Evolutionary conservation across 2,329 filamentous ascomycete species (phyloP), one percentile per base, ranked within the genome.

Genomic region (Didymosphaeria variabile): DNA sequence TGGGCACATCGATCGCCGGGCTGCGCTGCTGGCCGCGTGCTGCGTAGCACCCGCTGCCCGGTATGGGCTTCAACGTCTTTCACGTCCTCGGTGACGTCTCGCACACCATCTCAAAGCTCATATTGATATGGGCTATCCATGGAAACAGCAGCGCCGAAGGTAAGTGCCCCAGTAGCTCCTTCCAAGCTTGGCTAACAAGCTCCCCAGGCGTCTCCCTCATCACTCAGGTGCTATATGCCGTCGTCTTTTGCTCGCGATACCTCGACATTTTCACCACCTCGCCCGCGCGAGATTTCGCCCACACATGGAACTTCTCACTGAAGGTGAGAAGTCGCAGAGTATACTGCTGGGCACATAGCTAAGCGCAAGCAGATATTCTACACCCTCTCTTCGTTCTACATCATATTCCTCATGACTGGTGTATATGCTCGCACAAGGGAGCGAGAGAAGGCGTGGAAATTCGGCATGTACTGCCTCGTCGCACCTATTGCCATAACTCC

Each of bases 41-140:
- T 68, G 70, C 68, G 67, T 71, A 68, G 67, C 67, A 52, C 52
- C 54, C 57, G 59, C 44, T 60, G 49, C 52, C 32, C 57, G 55
- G 46, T 57, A 79, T 76, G 75, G 64, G 64, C 55, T 79, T 80
- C 67, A 81, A 81, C 67, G 69, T 85, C 61, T 90, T 97, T 80
- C 91, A 93, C 72, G 86, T 96, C 72, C 78, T 93, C 71, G 94
- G 88, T 76, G 94, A 98, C 78, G 79, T 94, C 71, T 92, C 91
- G 72, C 94, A 98, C 77, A 87, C 92, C 49, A 84, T 88, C 52
- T 95, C 93, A 59, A 97, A 97, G 85, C 88, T 90, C 77, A 95
- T 97, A 75, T 86, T 97, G 70, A 93, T 97, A 81, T 91, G 90
- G 82, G 89, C 93, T 58, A 97, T 97, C 72, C 93, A 97, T 80